A percentile compares a stretch with the other conserved stretches of the same genome.
phyloP scores from a whole-genome alignment of 495 filamentous ascomycete genomes.

The Aspergillus nidulans region DNA sequence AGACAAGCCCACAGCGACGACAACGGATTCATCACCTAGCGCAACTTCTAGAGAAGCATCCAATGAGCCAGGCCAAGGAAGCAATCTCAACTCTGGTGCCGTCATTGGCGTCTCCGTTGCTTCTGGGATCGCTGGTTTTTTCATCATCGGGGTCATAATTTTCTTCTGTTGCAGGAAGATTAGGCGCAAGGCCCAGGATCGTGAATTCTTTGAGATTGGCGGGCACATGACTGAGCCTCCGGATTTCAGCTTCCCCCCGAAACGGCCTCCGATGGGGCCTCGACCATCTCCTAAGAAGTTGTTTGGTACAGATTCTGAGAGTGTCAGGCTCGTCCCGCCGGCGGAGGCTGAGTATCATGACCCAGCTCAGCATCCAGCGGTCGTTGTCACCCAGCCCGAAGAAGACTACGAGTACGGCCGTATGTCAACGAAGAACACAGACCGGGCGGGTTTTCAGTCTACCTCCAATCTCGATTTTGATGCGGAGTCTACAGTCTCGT shows the following conservation, averaged over 20 bases:
- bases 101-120: constrained; percentile 42
- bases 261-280: constrained; percentile 16
- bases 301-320: constrained; percentile 12
- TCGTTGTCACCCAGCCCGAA: constrained; percentile 16
- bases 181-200: constrained; percentile 21
- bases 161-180: constrained; percentile 34
- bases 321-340: constrained; percentile 19
- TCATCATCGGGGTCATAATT: constrained; percentile 35
- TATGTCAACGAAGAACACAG: constrained; percentile 4
- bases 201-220: constrained; percentile 40
- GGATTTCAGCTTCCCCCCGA: constrained; percentile 27
- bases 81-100: constrained; percentile 28
- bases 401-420: background rate
- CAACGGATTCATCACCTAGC: constrained; percentile 1
- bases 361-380: constrained; percentile 24
- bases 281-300: constrained; percentile 9
- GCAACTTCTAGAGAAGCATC: constrained; percentile 3
- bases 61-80: background rate
- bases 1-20: background rate
- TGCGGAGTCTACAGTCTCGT: constrained; percentile 25
- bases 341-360: constrained; percentile 11
- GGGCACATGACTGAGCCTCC: constrained; percentile 40
- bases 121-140: constrained; percentile 36
- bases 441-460: constrained; percentile 26
- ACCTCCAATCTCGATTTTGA: constrained; percentile 32